These are phyloP conservation scores for Pseudogymnoascus sp. DNA, from an alignment of 2,329 filamentous ascomycete genomes.

Conservation along the genomic window DNA sequence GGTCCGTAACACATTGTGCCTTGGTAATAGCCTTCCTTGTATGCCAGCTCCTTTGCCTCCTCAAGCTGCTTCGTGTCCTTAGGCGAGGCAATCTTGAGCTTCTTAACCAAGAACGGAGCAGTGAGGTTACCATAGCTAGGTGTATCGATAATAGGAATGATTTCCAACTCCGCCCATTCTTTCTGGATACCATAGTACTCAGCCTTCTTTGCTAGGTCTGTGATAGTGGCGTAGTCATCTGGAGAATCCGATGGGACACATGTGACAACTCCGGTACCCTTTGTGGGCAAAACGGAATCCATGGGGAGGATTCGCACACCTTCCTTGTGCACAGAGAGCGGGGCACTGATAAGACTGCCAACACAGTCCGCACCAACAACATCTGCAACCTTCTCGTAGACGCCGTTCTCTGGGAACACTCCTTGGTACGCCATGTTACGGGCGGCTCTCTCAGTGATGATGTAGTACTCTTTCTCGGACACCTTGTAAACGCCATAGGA, in stretches of 20 bases:
- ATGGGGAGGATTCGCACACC: conserved; percentile 88
- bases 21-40: conserved; percentile 97
- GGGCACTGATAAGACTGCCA: conserved; percentile 83
- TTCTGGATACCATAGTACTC: conserved; percentile 95
- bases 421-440: conserved; percentile 96
- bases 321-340: conserved; percentile 75
- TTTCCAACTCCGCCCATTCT: conserved; percentile 90
- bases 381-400: conserved; percentile 66
- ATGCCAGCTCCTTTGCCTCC: conserved; percentile 91
- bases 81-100: conserved; percentile 92
- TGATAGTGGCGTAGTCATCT: conserved; percentile 85
- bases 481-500: conserved; percentile 83
- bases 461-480: conserved; percentile 69
- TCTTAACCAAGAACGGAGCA: conserved; percentile 76
- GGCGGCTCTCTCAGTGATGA: conserved; percentile 74
- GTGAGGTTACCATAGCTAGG: conserved; percentile 80
- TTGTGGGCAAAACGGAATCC: conserved; percentile 84
- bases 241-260: conserved; percentile 93
- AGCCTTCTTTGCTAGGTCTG: conserved; percentile 86
- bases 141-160: conserved; percentile 82
- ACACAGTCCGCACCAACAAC: conserved; percentile 72
- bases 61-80: conserved; percentile 88
- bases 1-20: conserved; percentile 83
- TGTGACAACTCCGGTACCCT: conserved; percentile 94
- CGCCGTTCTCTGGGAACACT: conserved; percentile 70